phyloP scores from a whole-genome alignment of 768 basidiomycete species.

The Krasilnikovozyma curviuscula region DNA sequence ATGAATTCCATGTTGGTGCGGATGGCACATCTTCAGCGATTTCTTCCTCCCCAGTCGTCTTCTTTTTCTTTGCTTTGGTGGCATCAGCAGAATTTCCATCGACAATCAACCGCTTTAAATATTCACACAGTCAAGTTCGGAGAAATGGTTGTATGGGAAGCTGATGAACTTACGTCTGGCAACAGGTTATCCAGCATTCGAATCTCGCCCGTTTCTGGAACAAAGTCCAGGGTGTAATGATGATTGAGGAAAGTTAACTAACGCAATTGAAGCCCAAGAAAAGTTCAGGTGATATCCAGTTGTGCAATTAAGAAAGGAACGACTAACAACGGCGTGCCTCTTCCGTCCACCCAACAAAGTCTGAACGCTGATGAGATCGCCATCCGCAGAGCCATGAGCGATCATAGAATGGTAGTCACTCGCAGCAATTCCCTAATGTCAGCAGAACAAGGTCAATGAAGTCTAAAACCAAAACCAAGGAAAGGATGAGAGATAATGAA shows the following conservation, averaged over 20 bases:
- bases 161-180: constrained; percentile 36
- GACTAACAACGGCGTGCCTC: not conserved
- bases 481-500: not conserved
- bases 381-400: constrained; percentile 5
- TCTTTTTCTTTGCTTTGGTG: constrained; percentile 2
- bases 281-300: too few species aligned
- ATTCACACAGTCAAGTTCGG: not conserved
- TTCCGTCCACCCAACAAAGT: constrained; percentile 6
- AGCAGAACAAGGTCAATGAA: not conserved
- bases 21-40: too few species aligned
- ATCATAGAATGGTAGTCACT: constrained; percentile 10
- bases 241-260: not conserved
- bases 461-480: not conserved
- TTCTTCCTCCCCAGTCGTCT: too few species aligned
- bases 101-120: constrained; percentile 7
- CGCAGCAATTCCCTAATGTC: constrained; percentile 2
- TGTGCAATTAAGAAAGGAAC: not conserved
- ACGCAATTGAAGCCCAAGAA: not conserved
- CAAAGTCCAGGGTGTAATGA: constrained; percentile 73
- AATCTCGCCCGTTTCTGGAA: constrained; percentile 48
- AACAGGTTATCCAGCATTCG: constrained; percentile 75
- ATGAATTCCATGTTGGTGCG: constrained; percentile 12
- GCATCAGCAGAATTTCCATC: not conserved
- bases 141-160: not conserved
- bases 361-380: not conserved